These are phyloP conservation scores for Crataegus laevigata DNA, from an alignment of 306 rosid genomes.

Conservation along the genomic window DNA sequence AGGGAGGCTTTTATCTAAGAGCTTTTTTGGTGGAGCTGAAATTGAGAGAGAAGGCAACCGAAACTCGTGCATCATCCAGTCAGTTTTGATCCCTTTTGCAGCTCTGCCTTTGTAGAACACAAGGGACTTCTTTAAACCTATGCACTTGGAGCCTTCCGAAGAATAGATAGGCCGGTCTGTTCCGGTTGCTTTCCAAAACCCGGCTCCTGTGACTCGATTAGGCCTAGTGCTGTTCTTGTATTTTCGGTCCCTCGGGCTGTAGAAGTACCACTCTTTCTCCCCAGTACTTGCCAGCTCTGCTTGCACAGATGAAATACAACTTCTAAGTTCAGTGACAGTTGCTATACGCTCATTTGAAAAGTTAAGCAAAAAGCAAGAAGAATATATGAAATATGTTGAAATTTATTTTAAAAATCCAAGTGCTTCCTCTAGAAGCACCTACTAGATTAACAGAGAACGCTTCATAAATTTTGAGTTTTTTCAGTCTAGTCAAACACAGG, in stretches of 20 bases:
- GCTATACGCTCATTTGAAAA: not conserved
- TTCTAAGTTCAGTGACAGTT: not conserved
- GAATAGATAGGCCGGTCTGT: constrained; percentile 74
- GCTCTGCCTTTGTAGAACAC: constrained; percentile 83
- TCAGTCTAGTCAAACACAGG: not conserved
- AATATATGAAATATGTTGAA: not conserved
- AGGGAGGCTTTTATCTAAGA: constrained; percentile 42
- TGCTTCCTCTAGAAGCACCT: not conserved
- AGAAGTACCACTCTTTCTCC: constrained; percentile 81
- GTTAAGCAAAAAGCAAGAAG: not conserved
- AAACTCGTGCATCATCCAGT: constrained; percentile 95
- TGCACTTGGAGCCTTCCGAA: constrained; percentile 51
- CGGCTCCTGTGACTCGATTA: constrained; percentile 65
- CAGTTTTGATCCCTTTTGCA: constrained; percentile 69
- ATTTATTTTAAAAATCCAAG: not conserved
- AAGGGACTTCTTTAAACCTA: constrained; percentile 80
- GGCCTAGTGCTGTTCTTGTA: constrained; percentile 72
- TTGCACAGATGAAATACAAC: not conserved
- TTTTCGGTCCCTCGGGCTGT: constrained; percentile 72
- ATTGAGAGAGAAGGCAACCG: constrained; percentile 46
- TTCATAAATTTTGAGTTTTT: not conserved
- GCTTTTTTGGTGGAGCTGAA: constrained; percentile 31
- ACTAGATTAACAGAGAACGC: no score
- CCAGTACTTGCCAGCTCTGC: constrained; percentile 58
- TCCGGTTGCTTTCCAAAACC: constrained; percentile 91